phyloP scores from a whole-genome alignment of 768 basidiomycete genomes.

The Boletus insuetus region DNA sequence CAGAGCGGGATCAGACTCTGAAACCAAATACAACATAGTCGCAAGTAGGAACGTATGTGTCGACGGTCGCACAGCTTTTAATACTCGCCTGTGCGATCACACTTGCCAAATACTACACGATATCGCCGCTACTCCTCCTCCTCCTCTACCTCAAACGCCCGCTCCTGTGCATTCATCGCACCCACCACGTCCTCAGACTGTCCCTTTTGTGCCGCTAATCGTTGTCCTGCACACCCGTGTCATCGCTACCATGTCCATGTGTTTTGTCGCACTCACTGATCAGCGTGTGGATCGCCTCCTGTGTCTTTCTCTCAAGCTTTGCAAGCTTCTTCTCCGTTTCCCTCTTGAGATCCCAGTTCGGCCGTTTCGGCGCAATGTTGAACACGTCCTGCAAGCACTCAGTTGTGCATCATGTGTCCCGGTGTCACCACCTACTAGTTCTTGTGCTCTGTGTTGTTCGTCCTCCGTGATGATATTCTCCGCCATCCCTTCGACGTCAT shows the following conservation, averaged over 20 bases:
- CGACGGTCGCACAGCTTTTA: constrained; percentile 11
- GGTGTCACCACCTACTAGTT: constrained; percentile 61
- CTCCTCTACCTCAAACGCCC: constrained; percentile 50
- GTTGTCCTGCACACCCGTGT: constrained; percentile 53
- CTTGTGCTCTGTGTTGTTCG: constrained; percentile 78
- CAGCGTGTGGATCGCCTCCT: constrained; percentile 87
- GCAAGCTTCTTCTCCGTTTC: constrained; percentile 89
- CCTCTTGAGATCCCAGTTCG: constrained; percentile 95
- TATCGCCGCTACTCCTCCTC: constrained; percentile 11
- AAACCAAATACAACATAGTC: constrained; percentile 22
- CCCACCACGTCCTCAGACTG: constrained; percentile 77
- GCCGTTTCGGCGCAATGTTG: constrained; percentile 95
- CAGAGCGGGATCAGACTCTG: constrained; percentile 32
- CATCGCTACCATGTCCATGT: constrained; percentile 3
- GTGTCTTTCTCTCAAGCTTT: constrained; percentile 87
- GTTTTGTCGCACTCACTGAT: constrained; percentile 64
- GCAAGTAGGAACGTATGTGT: neutral
- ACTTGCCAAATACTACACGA: constrained; percentile 16
- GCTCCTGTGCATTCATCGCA: constrained; percentile 78
- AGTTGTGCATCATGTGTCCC: constrained; percentile 8
- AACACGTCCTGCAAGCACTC: constrained; percentile 70
- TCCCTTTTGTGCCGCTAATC: constrained; percentile 77
- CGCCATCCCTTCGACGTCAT: constrained; percentile 77
- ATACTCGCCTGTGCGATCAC: constrained; percentile 6
- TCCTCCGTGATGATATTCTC: constrained; percentile 86